Evolutionary conservation across 306 rosid species (phyloP).

Genomic region (Ormosia emarginata): DNA sequence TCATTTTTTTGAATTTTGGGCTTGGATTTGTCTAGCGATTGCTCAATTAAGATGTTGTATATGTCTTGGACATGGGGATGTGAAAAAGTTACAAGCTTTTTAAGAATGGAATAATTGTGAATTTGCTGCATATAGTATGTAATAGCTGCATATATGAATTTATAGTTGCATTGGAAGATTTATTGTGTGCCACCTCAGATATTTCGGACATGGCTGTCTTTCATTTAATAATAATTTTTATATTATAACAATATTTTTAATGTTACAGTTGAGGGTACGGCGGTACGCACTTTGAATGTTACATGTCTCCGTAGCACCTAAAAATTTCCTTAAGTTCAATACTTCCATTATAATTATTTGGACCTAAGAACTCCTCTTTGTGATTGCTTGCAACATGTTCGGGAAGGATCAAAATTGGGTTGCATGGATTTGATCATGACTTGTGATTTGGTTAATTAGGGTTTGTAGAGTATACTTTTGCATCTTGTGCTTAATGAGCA

Average conservation of each 20-base stretch:
- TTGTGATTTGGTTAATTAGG: neutral
- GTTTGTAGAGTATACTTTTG: neutral
- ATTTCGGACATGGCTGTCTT: too few species aligned
- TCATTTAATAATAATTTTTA: too few species aligned
- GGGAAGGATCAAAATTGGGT: neutral
- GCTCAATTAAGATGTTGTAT: neutral
- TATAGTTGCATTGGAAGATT: neutral
- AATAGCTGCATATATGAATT: neutral
- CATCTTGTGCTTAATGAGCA: neutral
- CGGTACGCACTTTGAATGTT: too few species aligned
- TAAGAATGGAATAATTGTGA: neutral
- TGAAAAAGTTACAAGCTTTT: neutral
- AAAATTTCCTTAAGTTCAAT: too few species aligned
- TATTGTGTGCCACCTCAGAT: too few species aligned
- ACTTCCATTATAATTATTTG: neutral
- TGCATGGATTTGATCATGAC: too few species aligned
- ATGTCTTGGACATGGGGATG: constrained; percentile 6
- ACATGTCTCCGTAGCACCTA: too few species aligned
- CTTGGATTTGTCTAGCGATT: neutral
- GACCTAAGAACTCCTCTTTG: neutral
- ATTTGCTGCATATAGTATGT: neutral
- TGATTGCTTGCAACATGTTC: neutral
- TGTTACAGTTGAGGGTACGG: neutral
- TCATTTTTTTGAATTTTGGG: too few species aligned
- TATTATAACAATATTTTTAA: neutral